Conservation (phyloP, 805 yeast genomes). For the Starmerella sirachaensis region DNA sequence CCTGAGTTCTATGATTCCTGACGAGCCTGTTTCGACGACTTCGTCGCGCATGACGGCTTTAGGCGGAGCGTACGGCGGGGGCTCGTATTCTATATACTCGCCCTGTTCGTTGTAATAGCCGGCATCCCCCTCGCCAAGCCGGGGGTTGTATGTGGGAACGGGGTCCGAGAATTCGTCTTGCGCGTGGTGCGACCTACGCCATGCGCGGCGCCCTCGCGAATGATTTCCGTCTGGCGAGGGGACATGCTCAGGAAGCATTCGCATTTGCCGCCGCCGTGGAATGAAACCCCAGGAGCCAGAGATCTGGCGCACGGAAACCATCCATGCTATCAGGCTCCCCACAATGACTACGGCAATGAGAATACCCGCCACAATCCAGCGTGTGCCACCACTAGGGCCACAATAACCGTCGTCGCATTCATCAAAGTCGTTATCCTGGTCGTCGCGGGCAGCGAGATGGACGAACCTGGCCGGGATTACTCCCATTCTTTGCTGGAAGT, state of each 20-base stretch:
- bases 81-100: constrained; percentile 12
- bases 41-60: constrained; percentile 7
- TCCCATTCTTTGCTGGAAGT: too few species aligned
- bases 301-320: not conserved
- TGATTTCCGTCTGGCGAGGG: not conserved
- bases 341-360: not conserved
- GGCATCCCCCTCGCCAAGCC: constrained; percentile 15
- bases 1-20: too few species aligned
- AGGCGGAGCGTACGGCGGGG: constrained; percentile 16
- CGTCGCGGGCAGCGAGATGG: too few species aligned
- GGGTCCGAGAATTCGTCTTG: constrained; percentile 13
- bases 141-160: constrained; percentile 18
- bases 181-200: not conserved
- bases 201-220: constrained; percentile 1
- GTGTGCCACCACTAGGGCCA: constrained; percentile 1
- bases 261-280: not conserved
- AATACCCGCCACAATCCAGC: constrained; percentile 9
- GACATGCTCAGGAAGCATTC: not conserved
- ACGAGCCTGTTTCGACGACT: too few species aligned
- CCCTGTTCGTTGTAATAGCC: constrained; percentile 19
- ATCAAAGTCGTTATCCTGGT: not conserved
- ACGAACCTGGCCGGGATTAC: too few species aligned
- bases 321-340: not conserved
- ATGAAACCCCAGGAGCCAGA: constrained; percentile 6
- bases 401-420: constrained; percentile 1